phyloP scores from a whole-genome alignment of 1,284 basidiomycete species.

The Chondrostereum purpureum region DNA sequence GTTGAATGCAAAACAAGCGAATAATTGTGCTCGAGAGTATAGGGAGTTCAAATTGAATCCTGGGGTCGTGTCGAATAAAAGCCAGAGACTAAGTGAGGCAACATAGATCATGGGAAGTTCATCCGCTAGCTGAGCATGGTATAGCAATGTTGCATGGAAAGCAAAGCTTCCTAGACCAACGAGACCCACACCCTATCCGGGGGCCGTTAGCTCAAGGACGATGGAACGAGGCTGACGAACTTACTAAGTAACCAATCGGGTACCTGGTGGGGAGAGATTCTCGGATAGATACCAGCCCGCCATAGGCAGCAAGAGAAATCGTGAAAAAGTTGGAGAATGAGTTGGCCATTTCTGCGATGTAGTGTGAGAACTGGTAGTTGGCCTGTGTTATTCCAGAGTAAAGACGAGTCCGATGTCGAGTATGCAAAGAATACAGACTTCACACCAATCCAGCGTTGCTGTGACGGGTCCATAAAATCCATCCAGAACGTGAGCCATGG shows the following conservation, averaged over 20 bases:
- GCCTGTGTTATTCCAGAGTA: constrained; percentile 28
- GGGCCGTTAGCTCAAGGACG: neutral
- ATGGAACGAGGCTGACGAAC: constrained; percentile 14
- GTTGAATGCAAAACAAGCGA: constrained; percentile 37
- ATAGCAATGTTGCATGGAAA: constrained; percentile 67
- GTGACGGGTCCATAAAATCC: constrained; percentile 60
- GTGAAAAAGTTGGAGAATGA: constrained; percentile 58
- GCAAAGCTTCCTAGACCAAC: constrained; percentile 61
- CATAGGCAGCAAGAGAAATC: constrained; percentile 41
- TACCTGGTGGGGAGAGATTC: constrained; percentile 47
- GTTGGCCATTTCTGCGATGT: constrained; percentile 64
- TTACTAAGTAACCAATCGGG: constrained; percentile 43
- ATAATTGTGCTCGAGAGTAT: constrained; percentile 30
- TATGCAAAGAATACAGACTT: constrained; percentile 39
- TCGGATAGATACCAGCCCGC: constrained; percentile 27
- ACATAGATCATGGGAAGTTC: constrained; percentile 69
- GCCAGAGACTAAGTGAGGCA: constrained; percentile 44
- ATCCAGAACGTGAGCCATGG: neutral
- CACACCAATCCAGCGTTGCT: constrained; percentile 66
- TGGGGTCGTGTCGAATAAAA: constrained; percentile 49
- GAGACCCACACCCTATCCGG: constrained; percentile 47
- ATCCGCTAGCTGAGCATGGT: constrained; percentile 61
- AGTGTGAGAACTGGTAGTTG: constrained; percentile 66
- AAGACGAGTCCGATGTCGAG: neutral
- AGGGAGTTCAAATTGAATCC: constrained; percentile 37